These are phyloP conservation scores for Trematosphaeria pertusa DNA, from an alignment of 2,329 filamentous ascomycete species.

Conservation along the genomic window DNA sequence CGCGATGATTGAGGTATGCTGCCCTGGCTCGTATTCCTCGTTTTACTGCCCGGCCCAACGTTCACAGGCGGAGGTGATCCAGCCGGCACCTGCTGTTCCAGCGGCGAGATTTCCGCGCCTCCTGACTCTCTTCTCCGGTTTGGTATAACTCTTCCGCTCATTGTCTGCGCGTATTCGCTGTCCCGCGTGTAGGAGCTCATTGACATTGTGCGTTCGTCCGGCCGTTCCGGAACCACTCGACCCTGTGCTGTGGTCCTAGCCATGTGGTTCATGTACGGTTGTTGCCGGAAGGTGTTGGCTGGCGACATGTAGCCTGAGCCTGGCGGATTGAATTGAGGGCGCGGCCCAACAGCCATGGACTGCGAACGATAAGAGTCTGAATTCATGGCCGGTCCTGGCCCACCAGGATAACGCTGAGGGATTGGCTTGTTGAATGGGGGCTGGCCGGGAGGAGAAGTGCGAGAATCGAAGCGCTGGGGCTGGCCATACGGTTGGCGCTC, in stretches of 20 bases:
- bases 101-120: slow-evolving; percentile 31
- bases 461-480: slow-evolving; percentile 73
- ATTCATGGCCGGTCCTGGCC: slow-evolving; percentile 74
- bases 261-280: slow-evolving; percentile 71
- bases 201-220: slow-evolving; percentile 94
- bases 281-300: slow-evolving; percentile 78
- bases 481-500: slow-evolving; percentile 75
- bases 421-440: slow-evolving; percentile 62
- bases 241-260: slow-evolving; percentile 90
- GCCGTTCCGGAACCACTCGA: slow-evolving; percentile 86
- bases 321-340: slow-evolving; percentile 73
- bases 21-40: slow-evolving; percentile 45
- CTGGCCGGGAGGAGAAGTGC: slow-evolving; percentile 57
- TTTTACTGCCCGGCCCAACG: slow-evolving; percentile 40
- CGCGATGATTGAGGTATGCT: slow-evolving; percentile 58
- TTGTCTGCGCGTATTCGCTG: slow-evolving; percentile 81
- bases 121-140: slow-evolving; percentile 69
- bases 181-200: slow-evolving; percentile 85
- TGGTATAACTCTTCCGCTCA: slow-evolving; percentile 91
- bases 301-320: slow-evolving; percentile 58
- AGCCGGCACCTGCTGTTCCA: slow-evolving; percentile 26
- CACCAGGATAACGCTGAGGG: slow-evolving; percentile 61
- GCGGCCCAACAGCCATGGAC: slow-evolving; percentile 79
- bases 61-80: slow-evolving; percentile 29
- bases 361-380: slow-evolving; percentile 90